Percentiles rank a stretch among this genome's conserved stretches.
Evolutionary conservation across 2,329 filamentous ascomycete species (phyloP).

Genomic region (Monosporascus sp.): DNA sequence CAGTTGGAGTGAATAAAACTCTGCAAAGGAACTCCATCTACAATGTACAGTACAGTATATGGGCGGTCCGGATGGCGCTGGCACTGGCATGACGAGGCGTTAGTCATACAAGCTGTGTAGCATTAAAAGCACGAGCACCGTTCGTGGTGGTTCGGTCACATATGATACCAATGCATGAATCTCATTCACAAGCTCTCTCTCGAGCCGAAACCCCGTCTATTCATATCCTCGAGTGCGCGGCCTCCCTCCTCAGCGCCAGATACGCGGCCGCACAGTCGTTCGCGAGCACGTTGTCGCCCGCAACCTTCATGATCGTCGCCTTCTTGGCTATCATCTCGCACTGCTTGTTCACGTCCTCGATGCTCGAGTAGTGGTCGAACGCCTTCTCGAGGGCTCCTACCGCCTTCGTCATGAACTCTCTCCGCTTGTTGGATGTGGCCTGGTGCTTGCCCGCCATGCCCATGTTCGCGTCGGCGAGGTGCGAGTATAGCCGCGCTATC

Average conservation of each 20-base stretch:
- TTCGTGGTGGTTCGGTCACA: background rate
- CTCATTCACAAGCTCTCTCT: no score
- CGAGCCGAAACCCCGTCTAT: background rate
- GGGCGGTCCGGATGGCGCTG: background rate
- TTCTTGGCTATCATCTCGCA: constrained; percentile 81
- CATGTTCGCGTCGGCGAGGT: constrained; percentile 73
- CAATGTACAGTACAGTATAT: constrained; percentile 6
- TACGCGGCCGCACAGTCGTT: constrained; percentile 65
- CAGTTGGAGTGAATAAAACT: constrained; percentile 29
- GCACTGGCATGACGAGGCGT: background rate
- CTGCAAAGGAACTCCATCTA: no score
- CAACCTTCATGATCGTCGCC: constrained; percentile 66
- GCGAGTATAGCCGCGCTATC: constrained; percentile 61
- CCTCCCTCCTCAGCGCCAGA: constrained; percentile 48
- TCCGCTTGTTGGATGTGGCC: constrained; percentile 38
- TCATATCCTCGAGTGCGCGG: constrained; percentile 12
- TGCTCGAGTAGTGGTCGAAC: constrained; percentile 57
- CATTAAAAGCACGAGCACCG: background rate
- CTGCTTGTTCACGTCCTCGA: constrained; percentile 65
- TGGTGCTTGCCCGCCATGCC: constrained; percentile 60
- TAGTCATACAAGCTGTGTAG: background rate
- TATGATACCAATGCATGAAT: background rate
- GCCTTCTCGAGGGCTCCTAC: constrained; percentile 57
- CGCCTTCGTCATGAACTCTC: constrained; percentile 54
- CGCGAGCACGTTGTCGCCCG: constrained; percentile 58